Conservation (phyloP, 2,329 filamentous ascomycete genomes). For the Talaromyces pinophilus region DNA sequence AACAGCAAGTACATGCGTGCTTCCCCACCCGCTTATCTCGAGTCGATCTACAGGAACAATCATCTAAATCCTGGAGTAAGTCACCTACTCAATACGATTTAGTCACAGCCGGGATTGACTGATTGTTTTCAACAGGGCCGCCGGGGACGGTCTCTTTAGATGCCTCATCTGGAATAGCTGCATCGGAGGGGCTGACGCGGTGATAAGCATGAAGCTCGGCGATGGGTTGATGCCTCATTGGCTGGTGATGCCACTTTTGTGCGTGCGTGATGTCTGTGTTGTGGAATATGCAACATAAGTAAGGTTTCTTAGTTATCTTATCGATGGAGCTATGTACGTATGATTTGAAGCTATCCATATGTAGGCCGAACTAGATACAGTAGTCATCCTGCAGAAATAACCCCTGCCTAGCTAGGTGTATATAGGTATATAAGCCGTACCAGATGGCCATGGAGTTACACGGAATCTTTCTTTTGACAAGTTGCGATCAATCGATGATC, state of each 20-base stretch:
- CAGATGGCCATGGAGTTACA: background rate
- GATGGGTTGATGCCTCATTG: constrained; percentile 7
- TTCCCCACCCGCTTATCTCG: constrained; percentile 15
- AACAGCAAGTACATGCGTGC: constrained; percentile 18
- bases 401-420: background rate
- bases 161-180: constrained; percentile 17
- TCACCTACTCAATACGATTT: background rate
- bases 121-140: background rate
- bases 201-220: constrained; percentile 1
- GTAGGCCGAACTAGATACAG: background rate
- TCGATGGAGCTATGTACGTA: background rate
- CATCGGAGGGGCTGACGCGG: background rate
- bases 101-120: background rate
- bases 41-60: constrained; percentile 9
- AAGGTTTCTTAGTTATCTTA: background rate
- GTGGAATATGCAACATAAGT: background rate
- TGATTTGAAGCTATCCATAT: constrained; percentile 1
- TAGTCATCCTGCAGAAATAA: background rate
- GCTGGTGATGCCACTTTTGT: background rate
- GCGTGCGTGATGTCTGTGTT: background rate
- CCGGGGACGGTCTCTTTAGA: constrained; percentile 9
- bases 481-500: background rate
- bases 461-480: background rate
- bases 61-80: background rate
- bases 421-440: background rate